Evolutionary conservation across 257 asterid species (phyloP), one percentile per base, ranked within the genome.

Genomic region (Echium plantagineum): DNA sequence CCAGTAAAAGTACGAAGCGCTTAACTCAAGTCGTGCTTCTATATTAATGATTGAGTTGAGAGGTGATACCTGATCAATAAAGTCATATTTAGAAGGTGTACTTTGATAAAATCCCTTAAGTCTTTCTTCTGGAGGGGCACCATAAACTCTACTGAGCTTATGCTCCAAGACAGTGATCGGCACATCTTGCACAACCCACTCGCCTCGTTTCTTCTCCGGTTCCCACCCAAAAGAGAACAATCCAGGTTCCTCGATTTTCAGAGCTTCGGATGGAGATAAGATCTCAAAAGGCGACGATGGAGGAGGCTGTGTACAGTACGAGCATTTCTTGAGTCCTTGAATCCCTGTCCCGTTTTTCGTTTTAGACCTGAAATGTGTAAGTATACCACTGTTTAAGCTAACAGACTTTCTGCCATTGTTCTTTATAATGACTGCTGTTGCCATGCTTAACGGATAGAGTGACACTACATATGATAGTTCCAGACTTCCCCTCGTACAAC

Each of bases 251-350:
- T 85, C 94, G 5, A 80, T 4, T 72, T 75, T 78, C 71, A 74
- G 28, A 18, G 94, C 85, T 66, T 85, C 94, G 2, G 76, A 65
- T 2, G 90, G 95, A 68, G 94, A 71, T 31, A 85, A 21, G 42
- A 88, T 75, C 59, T 85, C 84, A 16, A 72, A 88, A 21, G 85
- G 85, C 16, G 89, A 88, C 20, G 94, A 62, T 26, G 69, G 63
- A 48, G 96, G 94, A 32, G 95, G 86, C 52, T 75, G 77, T 15
- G 94, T 72, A 75, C 85, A 78, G 70, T 80, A 88, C 28, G 96
- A 77, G 73, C 75, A 66, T 64, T 83, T 82, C 26, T 52, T 74
- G 55, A 88, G 70, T 46, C 95, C 95, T 61, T 83, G 85, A 21
- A 85, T 72, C 17, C 88, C 96, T 9, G 81, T 68, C 3, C 95